Conservation (phyloP, 352 stramenopile species). For the Globisporangium parvum region DNA sequence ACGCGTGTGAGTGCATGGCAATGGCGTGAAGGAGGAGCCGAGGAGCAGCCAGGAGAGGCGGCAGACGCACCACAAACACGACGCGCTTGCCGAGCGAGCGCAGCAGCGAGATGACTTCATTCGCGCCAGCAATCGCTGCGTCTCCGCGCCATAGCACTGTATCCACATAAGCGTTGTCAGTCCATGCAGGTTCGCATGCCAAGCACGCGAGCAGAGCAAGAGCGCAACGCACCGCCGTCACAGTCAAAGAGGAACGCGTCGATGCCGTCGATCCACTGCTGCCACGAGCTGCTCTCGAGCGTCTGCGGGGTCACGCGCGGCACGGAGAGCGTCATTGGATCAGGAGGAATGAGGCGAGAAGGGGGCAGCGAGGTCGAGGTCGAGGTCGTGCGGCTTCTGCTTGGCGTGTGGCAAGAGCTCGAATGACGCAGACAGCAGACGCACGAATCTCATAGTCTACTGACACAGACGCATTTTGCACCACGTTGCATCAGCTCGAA, state of each 20-base stretch:
- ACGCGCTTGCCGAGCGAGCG: constrained; percentile 75
- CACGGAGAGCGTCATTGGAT: constrained; percentile 9
- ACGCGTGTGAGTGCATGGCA: neutral
- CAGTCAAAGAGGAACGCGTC: constrained; percentile 82
- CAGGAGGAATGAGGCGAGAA: neutral
- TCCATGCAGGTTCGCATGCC: too few relatives aligned
- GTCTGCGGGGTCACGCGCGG: constrained; percentile 25
- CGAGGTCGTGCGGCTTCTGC: neutral
- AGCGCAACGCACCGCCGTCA: constrained; percentile 51
- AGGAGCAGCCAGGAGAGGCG: neutral
- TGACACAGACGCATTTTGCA: neutral
- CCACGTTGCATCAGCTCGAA: too few relatives aligned
- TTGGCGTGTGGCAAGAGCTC: neutral
- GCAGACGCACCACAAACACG: constrained; percentile 62
- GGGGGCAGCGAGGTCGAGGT: neutral
- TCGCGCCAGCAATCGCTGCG: constrained; percentile 55
- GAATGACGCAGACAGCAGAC: neutral
- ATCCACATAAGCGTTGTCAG: too few relatives aligned
- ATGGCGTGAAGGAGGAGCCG: neutral
- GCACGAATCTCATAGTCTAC: neutral
- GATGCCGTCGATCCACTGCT: constrained; percentile 52
- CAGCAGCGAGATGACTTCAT: constrained; percentile 54
- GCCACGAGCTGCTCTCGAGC: constrained; percentile 32
- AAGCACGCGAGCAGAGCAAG: neutral
- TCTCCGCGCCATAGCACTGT: constrained; percentile 67